Evolutionary conservation across 768 basidiomycete genomes (phyloP), one percentile per base, ranked within the genome.

Genomic region (Tulasnella sp.): DNA sequence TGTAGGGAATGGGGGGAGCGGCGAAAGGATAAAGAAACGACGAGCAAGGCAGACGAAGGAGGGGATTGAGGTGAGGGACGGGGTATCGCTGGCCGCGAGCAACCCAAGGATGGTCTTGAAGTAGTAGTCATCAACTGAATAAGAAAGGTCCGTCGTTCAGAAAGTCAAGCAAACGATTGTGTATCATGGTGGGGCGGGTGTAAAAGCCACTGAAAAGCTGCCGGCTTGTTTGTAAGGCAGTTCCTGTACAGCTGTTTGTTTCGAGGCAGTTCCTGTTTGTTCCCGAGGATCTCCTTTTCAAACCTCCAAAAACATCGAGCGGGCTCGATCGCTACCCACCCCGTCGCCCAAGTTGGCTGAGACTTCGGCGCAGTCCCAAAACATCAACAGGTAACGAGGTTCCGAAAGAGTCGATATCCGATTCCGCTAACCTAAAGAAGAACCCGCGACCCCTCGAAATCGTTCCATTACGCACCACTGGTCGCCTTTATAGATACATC

Each of bases 401-500:
- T 17, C 29, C n/a, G 38, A 15, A 25, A 17, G n/a, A 3, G n/a
- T 42, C 71, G 38, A 37, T 5, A 39, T 72, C 17, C 42, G 45
- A 36, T 17, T 73, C 9, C 42, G 22, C 40, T 45, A 1, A 31
- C 22, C 39, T 17, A 73, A 38, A 22, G 6, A 52, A 58, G 2
- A 67, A 37, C 14, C 14, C 6, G 11, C 42, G 19, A 31, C 31
- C 31, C 52, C 12, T 45, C 52, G 25, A 64, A 31, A 64, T 64
- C 58, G 42, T 17, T 5, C 29, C n/a, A 64, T 2, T 40, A 58
- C 73, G 42, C 49, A 37, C 52, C 75, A 37, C 29, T 58, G 19
- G 75, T 68, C 17, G 31, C 58, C n/a, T n/a, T n/a, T n/a, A n/a
- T 25, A 64, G 58, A 64, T 64, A 64, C 58, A 64, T 64, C n/a